These are phyloP conservation scores for Cladosporium sp. DNA, from an alignment of 2,329 filamentous ascomycete genomes.

Conservation along the genomic window DNA sequence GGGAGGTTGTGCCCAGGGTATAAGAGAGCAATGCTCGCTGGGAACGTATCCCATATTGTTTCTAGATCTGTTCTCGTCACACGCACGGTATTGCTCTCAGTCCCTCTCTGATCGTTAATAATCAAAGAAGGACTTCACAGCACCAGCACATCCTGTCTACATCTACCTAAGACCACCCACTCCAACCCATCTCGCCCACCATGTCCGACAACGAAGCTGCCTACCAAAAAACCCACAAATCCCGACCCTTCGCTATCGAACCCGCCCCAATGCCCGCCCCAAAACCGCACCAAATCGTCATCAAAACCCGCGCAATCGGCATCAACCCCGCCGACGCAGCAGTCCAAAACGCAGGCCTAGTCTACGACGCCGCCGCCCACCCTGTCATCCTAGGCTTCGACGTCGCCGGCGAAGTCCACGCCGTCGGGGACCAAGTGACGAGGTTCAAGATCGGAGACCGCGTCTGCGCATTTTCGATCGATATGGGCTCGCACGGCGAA, in stretches of 20 bases:
- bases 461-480: constrained; percentile 30
- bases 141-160: neutral
- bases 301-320: constrained; percentile 39
- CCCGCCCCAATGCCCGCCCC: constrained; percentile 26
- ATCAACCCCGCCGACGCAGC: constrained; percentile 43
- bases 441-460: constrained; percentile 29
- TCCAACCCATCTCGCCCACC: neutral
- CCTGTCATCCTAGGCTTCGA: constrained; percentile 35
- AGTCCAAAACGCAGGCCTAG: constrained; percentile 32
- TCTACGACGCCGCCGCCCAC: constrained; percentile 23
- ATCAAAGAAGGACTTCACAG: neutral
- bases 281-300: constrained; percentile 35
- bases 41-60: no score
- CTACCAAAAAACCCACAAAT: constrained; percentile 13
- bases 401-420: constrained; percentile 31
- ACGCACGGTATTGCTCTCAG: no score
- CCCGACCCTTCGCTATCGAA: constrained; percentile 22
- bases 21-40: neutral
- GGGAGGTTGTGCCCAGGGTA: neutral
- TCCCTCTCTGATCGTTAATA: neutral
- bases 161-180: neutral
- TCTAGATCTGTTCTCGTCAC: no score
- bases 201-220: constrained; percentile 17
- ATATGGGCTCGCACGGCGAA: constrained; percentile 26
- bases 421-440: constrained; percentile 30